Percentiles rank a stretch among this genome's conserved stretches.
phyloP scores from a whole-genome alignment of 2,329 filamentous ascomycete genomes.

The Helminthosporium solani region DNA sequence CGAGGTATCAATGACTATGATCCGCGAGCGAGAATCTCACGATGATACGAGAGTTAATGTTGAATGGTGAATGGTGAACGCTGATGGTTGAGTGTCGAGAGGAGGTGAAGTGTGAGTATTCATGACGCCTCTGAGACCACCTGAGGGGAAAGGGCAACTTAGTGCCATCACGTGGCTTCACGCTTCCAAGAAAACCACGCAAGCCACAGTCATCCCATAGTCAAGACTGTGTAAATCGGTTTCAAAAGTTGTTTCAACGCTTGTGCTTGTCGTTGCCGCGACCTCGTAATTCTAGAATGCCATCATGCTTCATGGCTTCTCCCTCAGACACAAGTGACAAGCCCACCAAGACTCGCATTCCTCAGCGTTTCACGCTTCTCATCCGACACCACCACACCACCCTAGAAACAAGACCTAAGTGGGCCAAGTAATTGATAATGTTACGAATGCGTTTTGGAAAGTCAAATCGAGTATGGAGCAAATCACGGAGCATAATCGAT shows the following conservation, averaged over 20 bases:
- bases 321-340: not conserved
- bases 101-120: not conserved
- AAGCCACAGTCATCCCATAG: not conserved
- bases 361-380: not conserved
- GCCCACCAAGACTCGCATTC: not conserved
- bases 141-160: not conserved
- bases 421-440: not conserved
- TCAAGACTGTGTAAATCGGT: not conserved
- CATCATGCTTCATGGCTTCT: no score
- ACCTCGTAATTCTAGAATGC: no score
- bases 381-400: not conserved
- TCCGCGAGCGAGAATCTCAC: not conserved
- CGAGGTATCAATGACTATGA: not conserved
- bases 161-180: not conserved
- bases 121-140: not conserved
- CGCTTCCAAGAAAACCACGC: not conserved
- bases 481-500: not conserved
- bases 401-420: not conserved
- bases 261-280: no score
- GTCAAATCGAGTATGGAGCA: not conserved
- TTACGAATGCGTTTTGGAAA: not conserved
- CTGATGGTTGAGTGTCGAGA: no score
- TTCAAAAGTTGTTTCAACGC: no score
- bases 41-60: not conserved
- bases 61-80: not conserved